phyloP scores from a whole-genome alignment of 805 yeast genomes.

The Candida ortonii region DNA sequence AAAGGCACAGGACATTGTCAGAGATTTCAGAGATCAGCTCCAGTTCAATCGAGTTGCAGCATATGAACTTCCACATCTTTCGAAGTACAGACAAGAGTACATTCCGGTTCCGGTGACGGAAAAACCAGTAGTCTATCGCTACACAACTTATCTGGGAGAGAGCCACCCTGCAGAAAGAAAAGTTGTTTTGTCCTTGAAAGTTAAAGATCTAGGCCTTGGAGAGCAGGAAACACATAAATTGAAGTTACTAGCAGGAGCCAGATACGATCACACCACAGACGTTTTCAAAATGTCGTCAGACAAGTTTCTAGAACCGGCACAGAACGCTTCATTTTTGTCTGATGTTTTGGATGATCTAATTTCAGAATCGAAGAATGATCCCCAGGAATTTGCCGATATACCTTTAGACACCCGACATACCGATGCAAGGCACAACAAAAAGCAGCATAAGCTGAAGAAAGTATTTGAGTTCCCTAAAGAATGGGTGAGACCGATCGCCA shows the following conservation, averaged over 20 bases:
- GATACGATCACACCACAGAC: slow-evolving; percentile 64
- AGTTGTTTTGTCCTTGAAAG: slow-evolving; percentile 57
- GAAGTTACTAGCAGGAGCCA: slow-evolving; percentile 71
- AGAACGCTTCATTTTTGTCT: slow-evolving; percentile 74
- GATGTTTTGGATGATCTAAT: slow-evolving; percentile 62
- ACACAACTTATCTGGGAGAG: slow-evolving; percentile 73
- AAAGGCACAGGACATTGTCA: slow-evolving; percentile 66
- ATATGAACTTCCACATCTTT: slow-evolving; percentile 84
- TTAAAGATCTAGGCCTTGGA: slow-evolving; percentile 51
- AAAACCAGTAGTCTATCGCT: slow-evolving; percentile 63
- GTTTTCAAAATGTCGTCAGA: slow-evolving; percentile 62
- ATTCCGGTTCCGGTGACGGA: slow-evolving; percentile 41
- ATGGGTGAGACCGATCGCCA: slow-evolving; percentile 77
- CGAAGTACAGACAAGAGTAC: slow-evolving; percentile 71
- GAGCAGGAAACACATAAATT: slow-evolving; percentile 66
- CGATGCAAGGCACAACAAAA: slow-evolving; percentile 40
- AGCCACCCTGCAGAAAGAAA: slow-evolving; percentile 64
- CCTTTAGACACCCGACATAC: slow-evolving; percentile 80
- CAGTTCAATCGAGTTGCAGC: slow-evolving; percentile 82
- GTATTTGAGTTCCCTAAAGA: slow-evolving; percentile 63
- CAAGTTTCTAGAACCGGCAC: slow-evolving; percentile 72
- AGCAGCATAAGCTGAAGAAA: slow-evolving; percentile 39
- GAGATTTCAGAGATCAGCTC: slow-evolving; percentile 71
- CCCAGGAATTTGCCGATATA: slow-evolving; percentile 65
- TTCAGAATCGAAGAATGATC: slow-evolving; percentile 57